phyloP scores from a whole-genome alignment of 805 yeast species.

The Candida insectalens region DNA sequence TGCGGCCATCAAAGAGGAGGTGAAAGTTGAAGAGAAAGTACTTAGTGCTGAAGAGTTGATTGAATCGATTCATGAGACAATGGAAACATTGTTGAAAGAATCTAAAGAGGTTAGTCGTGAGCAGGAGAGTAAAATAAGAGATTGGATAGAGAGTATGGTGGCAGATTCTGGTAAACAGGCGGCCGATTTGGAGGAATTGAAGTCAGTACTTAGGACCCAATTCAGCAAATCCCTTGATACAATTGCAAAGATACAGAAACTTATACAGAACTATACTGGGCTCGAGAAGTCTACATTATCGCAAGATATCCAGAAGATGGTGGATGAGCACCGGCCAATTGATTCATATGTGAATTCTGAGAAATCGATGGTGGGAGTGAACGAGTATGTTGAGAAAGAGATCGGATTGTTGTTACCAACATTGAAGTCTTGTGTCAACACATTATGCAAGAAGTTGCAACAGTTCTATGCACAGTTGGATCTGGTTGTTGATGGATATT shows the following conservation, averaged over 20 bases:
- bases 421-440: slow-evolving; percentile 14
- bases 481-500: slow-evolving; percentile 11
- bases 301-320: no score
- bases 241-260: slow-evolving; percentile 14
- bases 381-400: slow-evolving; percentile 13
- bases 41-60: not conserved
- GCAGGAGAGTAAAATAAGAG: slow-evolving; percentile 5
- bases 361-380: slow-evolving; percentile 14
- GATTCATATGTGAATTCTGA: slow-evolving; percentile 14
- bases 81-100: slow-evolving; percentile 2
- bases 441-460: slow-evolving; percentile 13
- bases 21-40: not conserved
- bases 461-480: slow-evolving; percentile 16
- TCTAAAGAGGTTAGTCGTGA: slow-evolving; percentile 2
- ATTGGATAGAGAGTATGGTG: slow-evolving; percentile 3
- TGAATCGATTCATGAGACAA: slow-evolving; percentile 5
- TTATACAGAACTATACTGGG: slow-evolving; percentile 1
- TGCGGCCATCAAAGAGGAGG: not conserved
- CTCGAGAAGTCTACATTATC: no score
- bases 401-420: slow-evolving; percentile 17
- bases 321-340: slow-evolving; percentile 7
- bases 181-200: not conserved
- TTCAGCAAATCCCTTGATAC: slow-evolving; percentile 19
- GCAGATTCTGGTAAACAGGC: not conserved
- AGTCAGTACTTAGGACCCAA: slow-evolving; percentile 11